phyloP scores from a whole-genome alignment of 2,329 filamentous ascomycete species.

The Blastomyces silverae region DNA sequence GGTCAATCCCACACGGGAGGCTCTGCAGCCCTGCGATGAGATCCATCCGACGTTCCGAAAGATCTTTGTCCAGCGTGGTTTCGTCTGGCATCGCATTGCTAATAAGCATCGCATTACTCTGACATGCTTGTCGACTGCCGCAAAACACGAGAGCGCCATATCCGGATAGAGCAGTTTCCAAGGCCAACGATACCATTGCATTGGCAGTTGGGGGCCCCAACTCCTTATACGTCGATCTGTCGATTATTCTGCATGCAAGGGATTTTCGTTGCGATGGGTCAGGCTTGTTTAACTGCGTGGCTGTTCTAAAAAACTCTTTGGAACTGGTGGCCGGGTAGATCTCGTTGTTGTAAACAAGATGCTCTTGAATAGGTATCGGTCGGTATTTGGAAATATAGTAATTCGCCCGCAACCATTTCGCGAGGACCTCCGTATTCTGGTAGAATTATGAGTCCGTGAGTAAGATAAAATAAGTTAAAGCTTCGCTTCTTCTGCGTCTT shows the following conservation, averaged over 20 bases:
- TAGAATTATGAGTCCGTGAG: neutral
- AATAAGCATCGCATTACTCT: conserved; percentile 61
- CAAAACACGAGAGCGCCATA: conserved; percentile 70
- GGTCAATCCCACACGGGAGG: conserved; percentile 60
- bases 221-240: conserved; percentile 54
- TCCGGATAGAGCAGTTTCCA: conserved; percentile 61
- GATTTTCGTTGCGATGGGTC: conserved; percentile 28
- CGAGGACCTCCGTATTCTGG: conserved; percentile 63
- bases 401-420: conserved; percentile 62
- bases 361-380: conserved; percentile 68
- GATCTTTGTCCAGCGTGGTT: conserved; percentile 41
- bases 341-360: conserved; percentile 63
- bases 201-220: conserved; percentile 61
- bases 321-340: conserved; percentile 59
- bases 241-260: conserved; percentile 43
- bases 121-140: conserved; percentile 60
- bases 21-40: conserved; percentile 60
- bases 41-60: conserved; percentile 56
- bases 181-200: conserved; percentile 61
- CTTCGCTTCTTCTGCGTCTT: neutral
- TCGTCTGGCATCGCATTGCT: conserved; percentile 57
- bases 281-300: conserved; percentile 44
- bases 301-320: conserved; percentile 52
- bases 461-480: neutral
- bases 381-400: conserved; percentile 67